Base-by-base conservation (phyloP, 163 green algal genomes). In the Scenedesmus sp. region DNA sequence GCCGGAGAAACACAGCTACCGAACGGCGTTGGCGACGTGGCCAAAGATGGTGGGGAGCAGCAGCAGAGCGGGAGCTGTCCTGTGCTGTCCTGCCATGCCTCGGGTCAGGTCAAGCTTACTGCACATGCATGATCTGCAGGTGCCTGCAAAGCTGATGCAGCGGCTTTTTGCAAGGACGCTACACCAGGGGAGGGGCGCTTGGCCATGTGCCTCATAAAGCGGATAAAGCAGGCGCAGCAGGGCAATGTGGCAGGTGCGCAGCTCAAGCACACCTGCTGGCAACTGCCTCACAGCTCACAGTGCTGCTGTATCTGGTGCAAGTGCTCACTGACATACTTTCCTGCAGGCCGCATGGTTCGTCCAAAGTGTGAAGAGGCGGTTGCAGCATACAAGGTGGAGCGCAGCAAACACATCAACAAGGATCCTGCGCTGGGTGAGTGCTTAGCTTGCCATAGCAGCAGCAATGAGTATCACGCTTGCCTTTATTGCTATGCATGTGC, bases 401-500 rank as follows among this genome's bases (percentile, higher is more conserved):
- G 93, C 57, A 94, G 92, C 59, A 96, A 92, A 46, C 97, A 97
- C 90, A 96, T 98, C 84, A 97, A 98, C 94, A 97, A 97, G 79
- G 95, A 99, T 84, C 60, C 97, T n/a, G 91, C 95, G 5, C 94
- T 99, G 7, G 96, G 96, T 98, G 62, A n/a, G 77, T 82, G 15
- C 26, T 56, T 74, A 60, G n/a, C 55, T 81, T 54, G 57, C 3
- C 0, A 5, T 84, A 15, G 6, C 16, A 62, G 23, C 77, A n/a
- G 77, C 77, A 57, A 8, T 9, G 26, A 85, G 77, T 59, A 12
- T 57, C 8, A 34, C 46, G 59, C 26, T 18, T n/a, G 46, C 46
- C 34, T n/a, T 62, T 1, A 0, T 3, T 26, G 34, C 26, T 59
- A 34, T 34, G 59, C 2, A n/a, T 7, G 4, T 59, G 46, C 77